Evolutionary conservation across 2,329 filamentous ascomycete genomes (phyloP), one percentile per base, ranked within the genome.

Genomic region (Hymenoscyphus linearis): DNA sequence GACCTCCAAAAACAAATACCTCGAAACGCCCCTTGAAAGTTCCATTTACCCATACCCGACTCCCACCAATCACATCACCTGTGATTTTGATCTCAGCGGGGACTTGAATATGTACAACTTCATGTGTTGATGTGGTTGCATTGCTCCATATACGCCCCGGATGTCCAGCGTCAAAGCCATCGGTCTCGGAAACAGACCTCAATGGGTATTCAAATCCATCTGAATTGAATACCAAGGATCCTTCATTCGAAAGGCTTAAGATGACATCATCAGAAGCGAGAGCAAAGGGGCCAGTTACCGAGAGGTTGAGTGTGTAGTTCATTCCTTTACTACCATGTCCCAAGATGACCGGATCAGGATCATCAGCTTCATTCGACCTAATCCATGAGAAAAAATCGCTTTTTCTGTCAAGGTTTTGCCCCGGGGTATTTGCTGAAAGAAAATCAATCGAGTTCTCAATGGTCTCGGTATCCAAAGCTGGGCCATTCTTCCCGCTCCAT

Each of bases 401-500:
- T 25, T 50, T 50, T 18, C 44, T 50, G 34, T 83, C 80, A 0
- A 84, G 74, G 60, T 82, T 82, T 64, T 83, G 79, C 0, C 68
- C 79, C 0, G 81, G 80, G 0, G 76, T 74, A 0, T 64, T 68
- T 0, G 75, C 67, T 3, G 76, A 77, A 2, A 84, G 69, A 12
- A 50, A 50, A 14, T 50, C 44, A 12, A 50, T 50, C 18, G 18
- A 50, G 0, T 63, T 61, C 0, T 71, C 66, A 22, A 83, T 76
- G 0, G 75, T 71, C 0, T 65, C 40, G 2, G 71, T 57, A 62
- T 80, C 78, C 25, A 80, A 72, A 1, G 68, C 60, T 7, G 74
- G 71, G 0, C 76, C 74, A 4, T 80, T 70, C 16, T 74, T 74
- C 0, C 81, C 81, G 16, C 78, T 76, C 81, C 81, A 84, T 61